Evolutionary conservation across 805 yeast genomes (phyloP), one percentile per base, ranked within the genome.

Genomic region (Lipomyces sp.): DNA sequence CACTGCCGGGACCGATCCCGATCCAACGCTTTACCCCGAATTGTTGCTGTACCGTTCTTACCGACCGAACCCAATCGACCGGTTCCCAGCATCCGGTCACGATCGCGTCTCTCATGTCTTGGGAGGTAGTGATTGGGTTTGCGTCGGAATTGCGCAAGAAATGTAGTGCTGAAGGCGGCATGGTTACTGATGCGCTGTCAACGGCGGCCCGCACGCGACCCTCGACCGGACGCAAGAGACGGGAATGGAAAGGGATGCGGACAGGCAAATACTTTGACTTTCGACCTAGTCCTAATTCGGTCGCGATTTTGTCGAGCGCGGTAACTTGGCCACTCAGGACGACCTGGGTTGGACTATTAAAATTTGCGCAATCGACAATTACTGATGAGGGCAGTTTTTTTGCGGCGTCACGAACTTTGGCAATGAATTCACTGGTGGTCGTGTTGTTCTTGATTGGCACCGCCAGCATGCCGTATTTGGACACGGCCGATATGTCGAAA

Each of bases 61-160:
- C 65, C 24, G 64, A 60, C 42, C 64, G 65, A n/a, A 53, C 35
- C 71, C 71, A 68, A 54, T 68, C 59, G 15, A 68, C 71, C 34
- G 58, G 65, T 51, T 4, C 24, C 65, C 64, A 65, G 64, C 69
- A 68, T 7, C 69, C 71, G 15, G 35, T 34, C 35, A 66, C 61
- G 13, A 68, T 65, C 34, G 54, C 42, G 32, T 58, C 56, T 33
- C 39, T n/a, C 33, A 33, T 60, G 42, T 66, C 70, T 6, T 54
- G 60, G 11, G 32, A 35, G 39, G 59, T 35, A 29, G 29, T 37
- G 6, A 68, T 18, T 18, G 42, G 30, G 33, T 35, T 24, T 24
- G 71, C 61, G 7, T 57, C 58, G 53, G 63, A 64, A 54, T 63
- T 63, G 37, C 69, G 45, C 8, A 67, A 29, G 45, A 57, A 39